Percentiles rank a stretch among this genome's conserved stretches.
phyloP scores from a whole-genome alignment of 2,329 filamentous ascomycete genomes.

The Fusarium piperis region DNA sequence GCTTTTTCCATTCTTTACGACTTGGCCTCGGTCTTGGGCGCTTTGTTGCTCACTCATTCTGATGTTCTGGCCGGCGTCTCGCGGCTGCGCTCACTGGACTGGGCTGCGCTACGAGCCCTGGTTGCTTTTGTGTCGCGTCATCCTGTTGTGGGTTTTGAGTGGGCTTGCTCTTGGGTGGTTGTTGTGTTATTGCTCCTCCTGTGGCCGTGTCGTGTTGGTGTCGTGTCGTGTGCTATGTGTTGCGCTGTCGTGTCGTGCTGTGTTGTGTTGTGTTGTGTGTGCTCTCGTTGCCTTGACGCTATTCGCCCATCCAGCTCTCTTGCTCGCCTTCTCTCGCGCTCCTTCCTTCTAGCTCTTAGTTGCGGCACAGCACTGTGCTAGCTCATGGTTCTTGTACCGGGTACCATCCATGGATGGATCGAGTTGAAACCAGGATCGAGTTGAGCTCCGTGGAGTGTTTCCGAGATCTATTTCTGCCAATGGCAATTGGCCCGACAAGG shows the following conservation, averaged over 20 bases:
- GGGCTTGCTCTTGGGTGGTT: constrained; percentile 6
- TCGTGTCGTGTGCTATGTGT: constrained; percentile 40
- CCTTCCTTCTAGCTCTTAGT: constrained; percentile 32
- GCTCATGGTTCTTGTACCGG: constrained; percentile 20
- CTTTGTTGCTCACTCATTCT: constrained; percentile 7
- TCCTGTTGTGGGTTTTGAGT: constrained; percentile 25
- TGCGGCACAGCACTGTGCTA: constrained; percentile 40
- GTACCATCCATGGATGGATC: constrained; percentile 15
- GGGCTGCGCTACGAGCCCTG: constrained; percentile 8
- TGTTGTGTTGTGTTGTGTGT: constrained; percentile 36
- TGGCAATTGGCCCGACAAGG: constrained; percentile 8
- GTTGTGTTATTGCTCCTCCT: constrained; percentile 31
- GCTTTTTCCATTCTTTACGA: constrained; percentile 13
- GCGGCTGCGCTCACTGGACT: constrained; percentile 16
- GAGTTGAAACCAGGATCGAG: not conserved
- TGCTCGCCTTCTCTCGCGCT: constrained; percentile 23
- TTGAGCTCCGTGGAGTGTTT: constrained; percentile 2
- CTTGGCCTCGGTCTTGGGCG: constrained; percentile 13
- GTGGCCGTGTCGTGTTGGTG: constrained; percentile 33
- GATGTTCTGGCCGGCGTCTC: constrained; percentile 18
- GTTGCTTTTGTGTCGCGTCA: constrained; percentile 30
- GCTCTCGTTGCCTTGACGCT: constrained; percentile 27
- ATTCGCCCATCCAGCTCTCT: constrained; percentile 27
- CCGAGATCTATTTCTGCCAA: constrained; percentile 14
- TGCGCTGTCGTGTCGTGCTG: constrained; percentile 37